A percentile compares a stretch with the other conserved stretches of the same genome.
Evolutionary conservation across 306 rosid species (phyloP).

Genomic region (Aeschynomene evenia): DNA sequence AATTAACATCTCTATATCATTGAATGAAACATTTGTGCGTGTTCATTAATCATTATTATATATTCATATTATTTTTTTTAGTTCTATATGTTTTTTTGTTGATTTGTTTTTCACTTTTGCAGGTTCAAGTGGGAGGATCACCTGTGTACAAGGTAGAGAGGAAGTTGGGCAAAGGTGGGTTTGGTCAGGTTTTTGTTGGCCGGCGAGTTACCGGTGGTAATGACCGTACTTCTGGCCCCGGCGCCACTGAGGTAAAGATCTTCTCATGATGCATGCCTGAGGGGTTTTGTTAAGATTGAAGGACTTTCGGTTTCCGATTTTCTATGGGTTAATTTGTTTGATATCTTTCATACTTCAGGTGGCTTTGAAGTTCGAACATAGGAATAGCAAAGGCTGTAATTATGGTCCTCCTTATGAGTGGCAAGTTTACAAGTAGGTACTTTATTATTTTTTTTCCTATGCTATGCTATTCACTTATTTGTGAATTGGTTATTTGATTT

Average conservation of each 20-base stretch:
- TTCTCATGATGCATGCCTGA: neutral
- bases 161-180: slow-evolving; percentile 90
- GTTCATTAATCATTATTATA: neutral
- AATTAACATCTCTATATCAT: neutral
- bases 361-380: slow-evolving; percentile 92
- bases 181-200: slow-evolving; percentile 95
- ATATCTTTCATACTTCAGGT: slow-evolving; percentile 57
- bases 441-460: too few relatives aligned
- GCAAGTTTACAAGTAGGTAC: slow-evolving; percentile 94
- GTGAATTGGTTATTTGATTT: neutral
- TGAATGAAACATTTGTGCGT: neutral
- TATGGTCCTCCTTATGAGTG: slow-evolving; percentile 96
- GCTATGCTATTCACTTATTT: too few relatives aligned
- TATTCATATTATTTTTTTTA: neutral
- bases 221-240: slow-evolving; percentile 68
- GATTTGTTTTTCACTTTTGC: neutral
- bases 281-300: neutral
- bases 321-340: slow-evolving; percentile 16
- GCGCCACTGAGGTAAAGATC: slow-evolving; percentile 65
- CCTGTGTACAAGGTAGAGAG: slow-evolving; percentile 78
- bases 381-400: slow-evolving; percentile 94
- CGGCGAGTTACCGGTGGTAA: slow-evolving; percentile 73
- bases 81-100: neutral
- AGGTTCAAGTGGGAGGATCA: slow-evolving; percentile 96
- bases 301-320: neutral